These are phyloP conservation scores for Marsdenia floribunda DNA, from an alignment of 257 asterid species.

Conservation along the genomic window DNA sequence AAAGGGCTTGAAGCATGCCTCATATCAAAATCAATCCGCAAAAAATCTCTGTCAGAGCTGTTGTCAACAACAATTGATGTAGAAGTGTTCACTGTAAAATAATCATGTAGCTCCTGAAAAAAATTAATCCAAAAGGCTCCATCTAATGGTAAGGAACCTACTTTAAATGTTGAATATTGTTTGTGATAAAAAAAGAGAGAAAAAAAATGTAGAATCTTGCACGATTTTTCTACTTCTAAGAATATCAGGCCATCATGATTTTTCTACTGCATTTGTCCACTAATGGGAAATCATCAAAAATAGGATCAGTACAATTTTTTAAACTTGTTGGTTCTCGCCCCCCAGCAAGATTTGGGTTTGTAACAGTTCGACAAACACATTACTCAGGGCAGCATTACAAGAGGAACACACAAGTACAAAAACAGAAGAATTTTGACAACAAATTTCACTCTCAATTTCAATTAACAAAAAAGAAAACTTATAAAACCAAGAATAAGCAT, in stretches of 20 bases:
- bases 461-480: too few species aligned
- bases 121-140: conserved; percentile 1
- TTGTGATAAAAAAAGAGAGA: too few species aligned
- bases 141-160: not conserved
- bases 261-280: not conserved
- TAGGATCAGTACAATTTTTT: not conserved
- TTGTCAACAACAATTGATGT: conserved; percentile 78
- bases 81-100: conserved; percentile 61
- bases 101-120: conserved; percentile 71
- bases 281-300: not conserved
- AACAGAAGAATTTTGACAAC: too few species aligned
- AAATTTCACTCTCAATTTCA: too few species aligned
- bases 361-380: too few species aligned
- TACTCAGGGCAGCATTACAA: too few species aligned
- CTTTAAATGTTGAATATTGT: not conserved
- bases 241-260: not conserved
- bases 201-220: not conserved
- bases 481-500: too few species aligned
- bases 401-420: too few species aligned
- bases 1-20: conserved; percentile 42
- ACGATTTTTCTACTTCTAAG: not conserved
- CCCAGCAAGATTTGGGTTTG: not conserved
- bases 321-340: not conserved
- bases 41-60: conserved; percentile 83
- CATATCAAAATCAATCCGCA: conserved; percentile 81